phyloP scores from a whole-genome alignment of 768 basidiomycete genomes.

The Coprinopsis marcescibilis region DNA sequence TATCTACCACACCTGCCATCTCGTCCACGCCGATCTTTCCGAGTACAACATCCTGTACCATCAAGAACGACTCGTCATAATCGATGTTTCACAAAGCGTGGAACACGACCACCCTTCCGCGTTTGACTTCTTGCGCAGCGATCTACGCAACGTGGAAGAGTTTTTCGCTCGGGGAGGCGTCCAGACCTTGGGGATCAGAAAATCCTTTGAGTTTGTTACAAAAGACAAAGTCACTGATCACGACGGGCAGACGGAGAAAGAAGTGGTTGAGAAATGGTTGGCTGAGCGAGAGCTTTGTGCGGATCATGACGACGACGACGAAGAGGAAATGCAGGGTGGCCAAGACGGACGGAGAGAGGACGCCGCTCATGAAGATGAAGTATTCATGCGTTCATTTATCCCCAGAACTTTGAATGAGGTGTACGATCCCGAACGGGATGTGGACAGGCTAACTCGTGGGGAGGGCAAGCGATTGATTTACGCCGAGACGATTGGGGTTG shows the following conservation, averaged over 20 bases:
- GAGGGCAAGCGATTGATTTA: conserved; percentile 78
- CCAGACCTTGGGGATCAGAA: conserved; percentile 67
- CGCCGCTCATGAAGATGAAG: conserved; percentile 70
- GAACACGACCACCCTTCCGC: conserved; percentile 97
- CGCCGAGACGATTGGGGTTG: conserved; percentile 77
- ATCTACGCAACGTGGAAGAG: conserved; percentile 90
- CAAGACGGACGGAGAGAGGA: conserved; percentile 17
- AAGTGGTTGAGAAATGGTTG: conserved; percentile 43
- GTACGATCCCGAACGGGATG: conserved; percentile 91
- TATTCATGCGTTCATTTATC: conserved; percentile 90
- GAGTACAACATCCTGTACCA: conserved; percentile 98
- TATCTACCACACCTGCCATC: conserved; percentile 86
- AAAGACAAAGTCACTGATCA: conserved; percentile 37
- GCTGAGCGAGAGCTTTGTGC: conserved; percentile 22
- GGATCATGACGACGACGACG: conserved; percentile 16
- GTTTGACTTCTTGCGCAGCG: conserved; percentile 91
- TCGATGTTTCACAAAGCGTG: conserved; percentile 98
- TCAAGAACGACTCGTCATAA: conserved; percentile 77
- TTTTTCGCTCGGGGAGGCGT: conserved; percentile 81
- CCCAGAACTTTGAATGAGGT: conserved; percentile 90
- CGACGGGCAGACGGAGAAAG: conserved; percentile 27
- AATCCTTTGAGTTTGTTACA: conserved; percentile 88
- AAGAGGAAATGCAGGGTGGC: conserved; percentile 7
- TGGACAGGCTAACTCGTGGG: conserved; percentile 66
- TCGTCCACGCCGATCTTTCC: conserved; percentile 96